Evolutionary conservation across 1,284 basidiomycete genomes (phyloP).

Genomic region (Ustilago hordei): DNA sequence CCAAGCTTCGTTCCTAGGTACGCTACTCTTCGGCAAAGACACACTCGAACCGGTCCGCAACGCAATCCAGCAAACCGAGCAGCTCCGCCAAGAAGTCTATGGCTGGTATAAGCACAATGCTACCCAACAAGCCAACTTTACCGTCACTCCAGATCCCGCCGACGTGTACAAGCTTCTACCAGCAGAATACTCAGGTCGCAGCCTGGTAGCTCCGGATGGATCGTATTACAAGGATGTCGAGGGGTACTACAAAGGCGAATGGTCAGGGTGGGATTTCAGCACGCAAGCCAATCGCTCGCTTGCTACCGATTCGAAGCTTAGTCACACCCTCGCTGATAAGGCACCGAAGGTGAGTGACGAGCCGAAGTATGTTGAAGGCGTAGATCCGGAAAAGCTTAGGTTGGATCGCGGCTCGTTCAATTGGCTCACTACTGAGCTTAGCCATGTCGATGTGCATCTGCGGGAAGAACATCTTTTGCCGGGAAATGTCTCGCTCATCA

Average conservation of each 20-base stretch:
- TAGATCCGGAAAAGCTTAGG: constrained; percentile 6
- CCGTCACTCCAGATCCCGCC: constrained; percentile 30
- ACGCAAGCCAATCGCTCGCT: constrained; percentile 25
- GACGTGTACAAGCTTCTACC: constrained; percentile 29
- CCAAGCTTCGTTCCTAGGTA: constrained; percentile 20
- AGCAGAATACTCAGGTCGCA: constrained; percentile 11
- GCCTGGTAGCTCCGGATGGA: constrained; percentile 22
- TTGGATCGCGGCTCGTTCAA: constrained; percentile 27
- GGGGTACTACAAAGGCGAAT: constrained; percentile 49
- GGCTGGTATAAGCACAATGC: constrained; percentile 43
- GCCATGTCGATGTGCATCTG: constrained; percentile 33
- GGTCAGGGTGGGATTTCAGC: constrained; percentile 44
- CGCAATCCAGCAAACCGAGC: constrained; percentile 30
- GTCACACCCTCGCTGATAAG: constrained; percentile 10
- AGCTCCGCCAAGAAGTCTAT: constrained; percentile 23
- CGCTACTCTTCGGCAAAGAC: constrained; percentile 33
- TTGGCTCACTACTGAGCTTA: constrained; percentile 23
- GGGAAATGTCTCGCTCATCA: constrained; percentile 47
- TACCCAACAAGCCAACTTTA: constrained; percentile 41
- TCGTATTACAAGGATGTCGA: constrained; percentile 38
- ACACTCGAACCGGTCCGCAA: constrained; percentile 35
- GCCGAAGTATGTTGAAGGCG: constrained; percentile 23
- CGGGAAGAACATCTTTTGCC: constrained; percentile 37
- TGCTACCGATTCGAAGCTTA: constrained; percentile 33
- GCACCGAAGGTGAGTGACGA: background rate